These are phyloP conservation scores for Cryphonectria japonica DNA, from an alignment of 2,329 filamentous ascomycete species.

Conservation along the genomic window DNA sequence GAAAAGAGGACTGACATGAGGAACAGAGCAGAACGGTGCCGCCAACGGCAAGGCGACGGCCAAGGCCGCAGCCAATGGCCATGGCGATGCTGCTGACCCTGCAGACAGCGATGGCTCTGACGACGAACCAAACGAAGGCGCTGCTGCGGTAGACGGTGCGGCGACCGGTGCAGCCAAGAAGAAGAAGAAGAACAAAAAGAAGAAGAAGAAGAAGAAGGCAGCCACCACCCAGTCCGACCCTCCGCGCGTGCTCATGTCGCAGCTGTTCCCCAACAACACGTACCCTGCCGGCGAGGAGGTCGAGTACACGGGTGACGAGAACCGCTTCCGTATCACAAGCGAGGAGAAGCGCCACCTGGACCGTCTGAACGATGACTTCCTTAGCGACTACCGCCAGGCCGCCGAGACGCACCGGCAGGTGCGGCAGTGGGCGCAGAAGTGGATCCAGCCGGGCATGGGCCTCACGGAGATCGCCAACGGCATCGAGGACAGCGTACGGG, in stretches of 20 bases:
- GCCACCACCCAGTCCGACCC: conserved; percentile 76
- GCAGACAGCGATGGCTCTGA: conserved; percentile 56
- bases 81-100: conserved; percentile 39
- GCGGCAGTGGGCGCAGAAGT: conserved; percentile 77
- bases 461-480: conserved; percentile 80
- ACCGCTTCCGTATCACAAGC: conserved; percentile 76
- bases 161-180: conserved; percentile 60
- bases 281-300: conserved; percentile 81
- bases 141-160: conserved; percentile 43
- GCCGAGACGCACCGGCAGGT: conserved; percentile 83
- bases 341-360: conserved; percentile 86
- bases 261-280: conserved; percentile 71
- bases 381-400: conserved; percentile 76
- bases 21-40: conserved; percentile 46
- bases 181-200: conserved; percentile 87
- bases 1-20: neutral
- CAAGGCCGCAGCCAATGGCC: conserved; percentile 43
- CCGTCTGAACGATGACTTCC: conserved; percentile 76
- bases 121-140: conserved; percentile 53
- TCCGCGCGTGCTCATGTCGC: conserved; percentile 73
- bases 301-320: conserved; percentile 73
- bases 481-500: conserved; percentile 78
- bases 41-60: conserved; percentile 45
- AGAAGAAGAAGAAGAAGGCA: conserved; percentile 69
- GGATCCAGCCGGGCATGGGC: conserved; percentile 76